Evolutionary conservation across 306 rosid genomes (phyloP).

Genomic region (Trifolium subterraneum): DNA sequence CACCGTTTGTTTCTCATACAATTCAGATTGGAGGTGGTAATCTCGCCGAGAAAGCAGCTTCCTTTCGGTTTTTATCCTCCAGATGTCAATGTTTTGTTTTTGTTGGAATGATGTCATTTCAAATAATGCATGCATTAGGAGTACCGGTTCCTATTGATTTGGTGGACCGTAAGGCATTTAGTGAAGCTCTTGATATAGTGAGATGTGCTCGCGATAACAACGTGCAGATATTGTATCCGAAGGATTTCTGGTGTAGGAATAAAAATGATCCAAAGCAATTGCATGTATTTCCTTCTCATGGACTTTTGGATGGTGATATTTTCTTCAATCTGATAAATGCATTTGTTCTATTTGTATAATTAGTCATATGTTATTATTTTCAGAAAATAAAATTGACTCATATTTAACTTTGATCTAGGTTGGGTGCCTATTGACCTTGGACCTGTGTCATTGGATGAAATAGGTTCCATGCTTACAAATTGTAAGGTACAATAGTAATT

Average conservation of each 20-base stretch:
- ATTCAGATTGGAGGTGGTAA: conserved; percentile 89
- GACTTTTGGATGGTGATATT: conserved; percentile 70
- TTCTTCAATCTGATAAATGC: conserved; percentile 27
- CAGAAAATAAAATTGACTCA: conserved; percentile 25
- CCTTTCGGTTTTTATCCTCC: conserved; percentile 74
- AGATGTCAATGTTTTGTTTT: conserved; percentile 76
- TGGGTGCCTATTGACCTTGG: conserved; percentile 92
- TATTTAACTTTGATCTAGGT: conserved; percentile 51
- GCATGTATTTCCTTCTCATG: conserved; percentile 63
- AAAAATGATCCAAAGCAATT: conserved; percentile 52
- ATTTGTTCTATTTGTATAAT: conserved; percentile 14
- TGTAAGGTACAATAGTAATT: conserved; percentile 61
- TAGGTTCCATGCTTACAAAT: conserved; percentile 59
- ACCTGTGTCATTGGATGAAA: conserved; percentile 69
- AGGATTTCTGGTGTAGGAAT: conserved; percentile 82
- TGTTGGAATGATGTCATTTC: conserved; percentile 91
- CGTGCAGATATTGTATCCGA: conserved; percentile 67
- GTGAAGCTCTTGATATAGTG: conserved; percentile 61
- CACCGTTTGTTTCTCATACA: conserved; percentile 34
- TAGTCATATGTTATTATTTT: conserved; percentile 26
- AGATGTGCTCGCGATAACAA: conserved; percentile 58
- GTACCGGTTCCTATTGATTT: conserved; percentile 61
- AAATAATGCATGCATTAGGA: conserved; percentile 81
- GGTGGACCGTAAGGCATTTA: conserved; percentile 56
- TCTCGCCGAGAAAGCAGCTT: conserved; percentile 66